Evolutionary conservation across 306 rosid genomes (phyloP), one percentile per base, ranked within the genome.

Genomic region (Potentilla sterilis): DNA sequence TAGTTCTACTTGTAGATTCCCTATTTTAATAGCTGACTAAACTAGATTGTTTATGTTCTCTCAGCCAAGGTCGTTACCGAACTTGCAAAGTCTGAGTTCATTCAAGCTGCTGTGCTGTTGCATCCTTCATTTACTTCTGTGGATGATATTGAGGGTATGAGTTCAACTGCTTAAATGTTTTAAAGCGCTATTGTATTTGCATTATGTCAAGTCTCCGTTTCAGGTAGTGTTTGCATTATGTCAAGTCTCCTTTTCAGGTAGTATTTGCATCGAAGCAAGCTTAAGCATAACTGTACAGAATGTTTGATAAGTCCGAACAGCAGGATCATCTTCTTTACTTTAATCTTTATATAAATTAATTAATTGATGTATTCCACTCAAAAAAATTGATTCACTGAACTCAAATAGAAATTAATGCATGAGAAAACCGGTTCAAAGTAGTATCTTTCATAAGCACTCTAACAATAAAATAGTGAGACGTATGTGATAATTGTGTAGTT

Each of bases 31-130:
- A 21, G 19, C 52, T 67, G 51, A 41, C 51, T 10, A 67, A 41
- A 16, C 46, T 40, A 24, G 18, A 67, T 41, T n/a, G 35, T 41
- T 19, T 61, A 19, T 8, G 15, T 10, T 35, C 21, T 48, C 68
- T 68, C 84, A 89, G 96, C 87, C 72, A 92, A 88, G 89, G 96
- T 87, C 51, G 93, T 84, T 72, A 85, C 81, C 80, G 90, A 80
- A 62, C 91, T 92, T 63, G 84, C 85, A 0, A 89, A 83, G 70
- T 61, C 69, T 62, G 42, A 32, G 19, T 74, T 79, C 58, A 81
- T 89, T 75, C 79, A 80, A 77, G 87, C 88, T 77, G 95, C 70
- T 58, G 95, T 86, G 77, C 76, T 87, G 24, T 71, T 86, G 14
- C 92, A 89, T 81, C 95, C 97, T 44, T 79, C 95, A 49, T 79